Conservation (phyloP, 106 monocot genomes). For the Dendrobium officinale region DNA sequence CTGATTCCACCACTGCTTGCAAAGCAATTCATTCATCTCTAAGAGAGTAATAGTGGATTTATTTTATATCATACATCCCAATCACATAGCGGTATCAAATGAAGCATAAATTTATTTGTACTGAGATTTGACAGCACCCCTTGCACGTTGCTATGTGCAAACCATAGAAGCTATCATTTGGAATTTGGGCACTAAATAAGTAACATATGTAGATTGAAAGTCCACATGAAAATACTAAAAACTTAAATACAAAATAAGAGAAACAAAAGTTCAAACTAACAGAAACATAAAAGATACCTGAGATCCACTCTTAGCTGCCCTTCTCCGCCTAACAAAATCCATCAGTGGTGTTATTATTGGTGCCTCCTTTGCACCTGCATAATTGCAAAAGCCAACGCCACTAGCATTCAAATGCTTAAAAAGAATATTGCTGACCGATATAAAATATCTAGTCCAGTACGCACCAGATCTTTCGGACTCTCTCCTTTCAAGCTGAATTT, state of each 20-base stretch:
- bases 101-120: not conserved
- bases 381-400: not conserved
- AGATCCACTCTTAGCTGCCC: slow-evolving; percentile 72
- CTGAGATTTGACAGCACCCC: not conserved
- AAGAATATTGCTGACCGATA: not conserved
- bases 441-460: slow-evolving; percentile 3
- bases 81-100: not conserved
- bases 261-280: not conserved
- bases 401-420: not conserved
- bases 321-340: slow-evolving; percentile 86
- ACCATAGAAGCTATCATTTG: not conserved
- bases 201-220: not conserved
- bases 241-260: not conserved
- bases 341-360: slow-evolving; percentile 80
- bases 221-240: not conserved
- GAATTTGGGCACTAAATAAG: not conserved
- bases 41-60: not conserved
- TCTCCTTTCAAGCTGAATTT: slow-evolving; percentile 83
- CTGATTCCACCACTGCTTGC: too few species aligned
- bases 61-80: not conserved
- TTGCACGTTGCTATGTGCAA: not conserved
- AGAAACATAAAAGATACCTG: slow-evolving; percentile 30
- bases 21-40: not conserved
- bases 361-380: slow-evolving; percentile 58
- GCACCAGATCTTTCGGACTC: slow-evolving; percentile 86